Percentiles rank a stretch among this genome's conserved stretches.
Evolutionary conservation across 495 filamentous ascomycete genomes (phyloP).

Genomic region (Podospora didyma): DNA sequence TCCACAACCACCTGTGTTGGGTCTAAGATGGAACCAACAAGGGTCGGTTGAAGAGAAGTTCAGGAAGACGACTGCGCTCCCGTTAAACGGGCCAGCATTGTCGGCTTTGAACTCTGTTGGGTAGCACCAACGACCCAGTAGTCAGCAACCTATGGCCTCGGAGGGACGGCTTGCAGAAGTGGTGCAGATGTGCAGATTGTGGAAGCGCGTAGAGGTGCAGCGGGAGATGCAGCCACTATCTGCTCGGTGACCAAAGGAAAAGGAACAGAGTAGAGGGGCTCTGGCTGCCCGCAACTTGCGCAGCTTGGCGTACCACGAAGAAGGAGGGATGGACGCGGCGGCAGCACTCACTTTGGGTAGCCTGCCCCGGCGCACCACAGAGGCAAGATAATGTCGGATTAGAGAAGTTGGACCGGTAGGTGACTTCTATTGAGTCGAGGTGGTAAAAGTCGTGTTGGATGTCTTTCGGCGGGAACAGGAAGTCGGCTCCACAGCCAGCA

Average conservation of each 20-base stretch:
- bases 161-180: slow-evolving; percentile 4
- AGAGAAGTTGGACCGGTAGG: slow-evolving; percentile 20
- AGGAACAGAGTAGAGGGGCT: background rate
- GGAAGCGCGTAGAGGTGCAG: background rate
- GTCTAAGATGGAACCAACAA: slow-evolving; percentile 27
- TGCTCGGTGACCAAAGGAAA: background rate
- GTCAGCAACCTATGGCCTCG: slow-evolving; percentile 15
- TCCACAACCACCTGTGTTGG: slow-evolving; percentile 16
- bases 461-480: slow-evolving; percentile 13
- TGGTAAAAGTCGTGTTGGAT: slow-evolving; percentile 7
- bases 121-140: slow-evolving; percentile 9
- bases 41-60: slow-evolving; percentile 22
- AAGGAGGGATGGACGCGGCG: background rate
- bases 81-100: slow-evolving; percentile 18
- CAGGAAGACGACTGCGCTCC: slow-evolving; percentile 15
- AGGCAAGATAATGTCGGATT: slow-evolving; percentile 20
- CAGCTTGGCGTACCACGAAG: no score
- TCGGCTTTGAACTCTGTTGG: slow-evolving; percentile 17
- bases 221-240: background rate
- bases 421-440: slow-evolving; percentile 26
- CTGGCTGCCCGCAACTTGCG: background rate
- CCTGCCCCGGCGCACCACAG: slow-evolving; percentile 19
- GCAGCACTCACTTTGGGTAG: slow-evolving; percentile 18
- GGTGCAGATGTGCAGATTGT: slow-evolving; percentile 6
- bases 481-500: slow-evolving; percentile 12